Evolutionary conservation across 805 yeast species (phyloP).

Genomic region (Saccharomycopsis sp.): DNA sequence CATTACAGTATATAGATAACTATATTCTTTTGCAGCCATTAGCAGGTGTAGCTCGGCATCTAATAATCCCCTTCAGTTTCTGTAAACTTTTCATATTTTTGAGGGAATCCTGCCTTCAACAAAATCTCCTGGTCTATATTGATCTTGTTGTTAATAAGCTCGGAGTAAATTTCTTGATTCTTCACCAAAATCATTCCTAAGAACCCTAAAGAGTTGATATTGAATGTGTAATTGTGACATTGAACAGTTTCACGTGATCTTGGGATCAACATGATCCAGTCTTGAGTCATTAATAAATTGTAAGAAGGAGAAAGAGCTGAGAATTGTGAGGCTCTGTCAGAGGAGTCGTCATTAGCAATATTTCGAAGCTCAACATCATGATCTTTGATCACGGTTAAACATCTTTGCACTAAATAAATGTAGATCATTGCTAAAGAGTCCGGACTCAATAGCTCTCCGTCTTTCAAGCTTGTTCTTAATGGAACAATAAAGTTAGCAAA

Average conservation of each 20-base stretch:
- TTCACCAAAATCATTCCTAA: slow-evolving; percentile 77
- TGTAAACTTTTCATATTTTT: slow-evolving; percentile 48
- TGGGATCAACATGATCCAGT: slow-evolving; percentile 86
- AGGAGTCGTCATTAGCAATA: background rate
- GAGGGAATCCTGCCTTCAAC: slow-evolving; percentile 57
- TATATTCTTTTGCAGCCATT: too few relatives aligned
- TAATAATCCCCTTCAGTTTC: slow-evolving; percentile 42
- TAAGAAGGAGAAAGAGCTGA: slow-evolving; percentile 40
- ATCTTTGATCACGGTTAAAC: slow-evolving; percentile 60
- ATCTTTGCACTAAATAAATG: slow-evolving; percentile 64
- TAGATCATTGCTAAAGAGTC: slow-evolving; percentile 58
- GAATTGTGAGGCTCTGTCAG: slow-evolving; percentile 21
- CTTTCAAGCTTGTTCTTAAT: slow-evolving; percentile 30
- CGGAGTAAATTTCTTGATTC: slow-evolving; percentile 45
- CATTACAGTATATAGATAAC: too few relatives aligned
- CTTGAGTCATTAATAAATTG: slow-evolving; percentile 73
- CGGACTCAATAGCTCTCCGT: slow-evolving; percentile 36
- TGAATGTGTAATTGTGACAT: slow-evolving; percentile 27
- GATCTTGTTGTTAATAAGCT: slow-evolving; percentile 41
- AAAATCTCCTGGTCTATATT: slow-evolving; percentile 43
- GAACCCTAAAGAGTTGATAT: slow-evolving; percentile 74
- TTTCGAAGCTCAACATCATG: slow-evolving; percentile 25
- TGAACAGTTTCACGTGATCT: slow-evolving; percentile 52
- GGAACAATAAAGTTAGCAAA: slow-evolving; percentile 75
- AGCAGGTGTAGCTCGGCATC: too few relatives aligned